These are phyloP conservation scores for Yamadazyma kitorensis DNA, from an alignment of 805 yeast species.

Conservation along the genomic window DNA sequence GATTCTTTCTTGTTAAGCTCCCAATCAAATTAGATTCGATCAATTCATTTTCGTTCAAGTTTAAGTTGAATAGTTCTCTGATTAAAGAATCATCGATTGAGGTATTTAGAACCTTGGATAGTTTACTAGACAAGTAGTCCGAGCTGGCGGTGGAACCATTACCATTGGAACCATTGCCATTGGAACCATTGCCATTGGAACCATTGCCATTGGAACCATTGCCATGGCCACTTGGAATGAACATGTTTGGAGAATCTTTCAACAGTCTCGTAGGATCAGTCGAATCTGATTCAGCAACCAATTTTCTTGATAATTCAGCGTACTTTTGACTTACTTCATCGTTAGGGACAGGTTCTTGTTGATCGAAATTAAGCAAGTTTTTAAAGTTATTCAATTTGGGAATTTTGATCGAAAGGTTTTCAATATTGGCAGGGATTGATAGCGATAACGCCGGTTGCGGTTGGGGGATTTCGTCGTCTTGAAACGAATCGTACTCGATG, in stretches of 20 bases:
- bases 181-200: too few species aligned
- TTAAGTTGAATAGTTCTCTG: conserved; percentile 28
- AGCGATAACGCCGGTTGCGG: conserved; percentile 46
- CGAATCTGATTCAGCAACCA: too few species aligned
- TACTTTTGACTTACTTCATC: conserved; percentile 42
- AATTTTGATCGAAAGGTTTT: conserved; percentile 28
- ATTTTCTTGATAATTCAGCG: conserved; percentile 44
- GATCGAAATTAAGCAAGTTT: conserved; percentile 25
- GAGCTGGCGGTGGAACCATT: conserved; percentile 6
- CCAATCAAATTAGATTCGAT: conserved; percentile 54
- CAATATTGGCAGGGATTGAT: conserved; percentile 34
- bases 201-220: too few species aligned
- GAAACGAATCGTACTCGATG: conserved; percentile 36
- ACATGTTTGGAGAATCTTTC: too few species aligned
- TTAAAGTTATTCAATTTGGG: conserved; percentile 32
- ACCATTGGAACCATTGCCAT: too few species aligned
- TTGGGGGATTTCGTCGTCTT: conserved; percentile 29
- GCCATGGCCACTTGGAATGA: too few species aligned
- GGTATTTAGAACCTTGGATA: conserved; percentile 49
- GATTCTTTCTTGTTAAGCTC: conserved; percentile 55
- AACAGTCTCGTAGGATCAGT: too few species aligned
- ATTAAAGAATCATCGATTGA: conserved; percentile 36
- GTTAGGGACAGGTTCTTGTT: conserved; percentile 10
- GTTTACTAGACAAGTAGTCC: conserved; percentile 35
- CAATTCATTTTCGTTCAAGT: conserved; percentile 25